Evolutionary conservation across 208 protist species (phyloP), one percentile per base, ranked within the genome.

Genomic region (Acanthamoeba healyi): DNA sequence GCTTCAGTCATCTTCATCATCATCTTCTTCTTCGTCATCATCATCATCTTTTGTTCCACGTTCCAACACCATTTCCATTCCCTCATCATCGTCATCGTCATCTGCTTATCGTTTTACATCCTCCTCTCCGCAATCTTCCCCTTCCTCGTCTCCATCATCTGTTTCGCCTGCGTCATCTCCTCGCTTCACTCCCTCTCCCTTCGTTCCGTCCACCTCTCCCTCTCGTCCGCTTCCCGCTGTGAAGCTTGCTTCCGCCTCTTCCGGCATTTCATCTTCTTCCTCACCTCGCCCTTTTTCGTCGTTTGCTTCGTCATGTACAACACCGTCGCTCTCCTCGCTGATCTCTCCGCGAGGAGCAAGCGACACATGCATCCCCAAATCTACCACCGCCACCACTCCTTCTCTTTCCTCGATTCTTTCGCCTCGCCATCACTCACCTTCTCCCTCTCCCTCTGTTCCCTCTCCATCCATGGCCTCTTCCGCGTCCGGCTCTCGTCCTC

Each of bases 381-480:
- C 36, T 26, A 51, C 22, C 36, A 14, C n/a, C 49, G 6, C 26
- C 46, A n/a, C 44, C 32, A 19, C 7, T 19, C 24, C 49, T 26
- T 58, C 79, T 58, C 32, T 51, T 22, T 54, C 49, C 24, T 61
- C 79, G 12, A 36, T 61, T 34, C 49, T 87, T 29, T 61, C 79
- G 9, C 42, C 79, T 0, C 49, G 49, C 49, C 49, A 29, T 87
- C 46, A 63, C 79, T 87, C 26, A 63, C 46, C 79, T 81, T 51
- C 42, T 22, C 32, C 49, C 34, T 87, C 49, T 19, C 79, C 49
- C 42, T 36, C 79, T 61, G 29, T 44, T n/a, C 77, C 49, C 14
- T 86, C 77, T 49, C 77, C n/a, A n/a, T n/a, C n/a, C n/a, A n/a
- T 58, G 77, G 26, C 77, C 49, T 61, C 49, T 1, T 86, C 77